Conservation (phyloP, 306 rosid genomes). For the Dalbergia oliveri region DNA sequence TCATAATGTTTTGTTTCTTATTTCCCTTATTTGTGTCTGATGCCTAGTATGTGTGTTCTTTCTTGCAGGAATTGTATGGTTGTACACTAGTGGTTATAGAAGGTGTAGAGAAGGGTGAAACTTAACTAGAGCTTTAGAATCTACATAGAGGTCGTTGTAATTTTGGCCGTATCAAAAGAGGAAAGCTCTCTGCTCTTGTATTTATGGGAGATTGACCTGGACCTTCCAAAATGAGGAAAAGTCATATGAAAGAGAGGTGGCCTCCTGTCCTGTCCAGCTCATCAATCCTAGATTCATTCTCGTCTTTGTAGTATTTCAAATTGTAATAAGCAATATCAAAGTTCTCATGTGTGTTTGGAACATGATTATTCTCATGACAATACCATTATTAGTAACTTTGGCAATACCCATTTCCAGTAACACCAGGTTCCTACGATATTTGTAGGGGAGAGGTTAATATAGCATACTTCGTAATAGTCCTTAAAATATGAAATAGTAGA, state of each 20-base stretch:
- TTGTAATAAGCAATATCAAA: conserved; percentile 11
- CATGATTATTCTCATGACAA: conserved; percentile 21
- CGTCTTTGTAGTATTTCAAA: conserved; percentile 31
- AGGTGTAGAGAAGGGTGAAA: conserved; percentile 47
- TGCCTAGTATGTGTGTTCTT: conserved; percentile 15
- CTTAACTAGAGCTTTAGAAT: conserved; percentile 36
- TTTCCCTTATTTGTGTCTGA: conserved; percentile 18
- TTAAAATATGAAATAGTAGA: too few species aligned
- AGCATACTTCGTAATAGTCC: neutral
- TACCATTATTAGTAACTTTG: neutral
- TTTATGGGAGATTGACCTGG: neutral
- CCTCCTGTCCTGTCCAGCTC: neutral
- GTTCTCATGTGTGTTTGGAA: conserved; percentile 18
- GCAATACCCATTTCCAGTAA: neutral
- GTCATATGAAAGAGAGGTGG: conserved; percentile 7
- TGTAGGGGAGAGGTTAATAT: neutral
- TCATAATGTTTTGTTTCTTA: conserved; percentile 7
- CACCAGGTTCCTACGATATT: neutral
- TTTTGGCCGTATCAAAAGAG: conserved; percentile 40
- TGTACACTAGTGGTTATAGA: conserved; percentile 66
- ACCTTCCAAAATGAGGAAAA: conserved; percentile 8
- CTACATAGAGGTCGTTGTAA: conserved; percentile 9
- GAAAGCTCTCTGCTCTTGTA: conserved; percentile 30
- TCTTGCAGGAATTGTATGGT: conserved; percentile 67
- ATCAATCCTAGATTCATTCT: conserved; percentile 26